Evolutionary conservation across 2,329 filamentous ascomycete genomes (phyloP).

Genomic region (Capronia americana): DNA sequence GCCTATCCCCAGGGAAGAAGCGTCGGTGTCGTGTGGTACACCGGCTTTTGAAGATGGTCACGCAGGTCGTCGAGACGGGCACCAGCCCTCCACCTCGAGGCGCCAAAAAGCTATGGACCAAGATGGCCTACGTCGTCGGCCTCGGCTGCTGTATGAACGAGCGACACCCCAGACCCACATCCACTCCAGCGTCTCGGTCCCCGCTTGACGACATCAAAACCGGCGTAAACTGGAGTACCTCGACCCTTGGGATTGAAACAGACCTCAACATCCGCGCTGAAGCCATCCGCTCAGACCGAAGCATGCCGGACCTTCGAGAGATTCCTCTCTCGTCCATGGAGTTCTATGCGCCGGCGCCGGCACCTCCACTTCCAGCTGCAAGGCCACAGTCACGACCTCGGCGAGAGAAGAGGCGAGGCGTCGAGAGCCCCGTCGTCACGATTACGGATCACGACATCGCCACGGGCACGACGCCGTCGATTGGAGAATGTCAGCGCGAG

Average conservation of each 20-base stretch:
- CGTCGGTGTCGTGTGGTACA: constrained; percentile 19
- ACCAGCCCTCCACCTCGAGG: background rate
- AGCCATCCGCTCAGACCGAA: background rate
- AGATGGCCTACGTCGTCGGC: constrained; percentile 12
- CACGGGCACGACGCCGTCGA: constrained; percentile 6
- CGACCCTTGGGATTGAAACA: constrained; percentile 15
- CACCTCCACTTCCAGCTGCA: background rate
- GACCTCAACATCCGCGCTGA: constrained; percentile 3
- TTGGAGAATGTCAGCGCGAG: background rate
- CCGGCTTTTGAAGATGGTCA: constrained; percentile 21
- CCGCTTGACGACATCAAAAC: constrained; percentile 6
- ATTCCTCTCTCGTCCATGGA: constrained; percentile 12
- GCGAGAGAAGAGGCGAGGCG: background rate
- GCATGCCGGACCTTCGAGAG: constrained; percentile 7
- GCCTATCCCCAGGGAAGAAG: constrained; percentile 16
- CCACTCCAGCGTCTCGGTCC: background rate
- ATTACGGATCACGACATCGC: constrained; percentile 6
- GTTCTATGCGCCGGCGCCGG: background rate
- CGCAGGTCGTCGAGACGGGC: constrained; percentile 12
- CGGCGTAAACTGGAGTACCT: constrained; percentile 19
- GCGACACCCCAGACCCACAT: background rate
- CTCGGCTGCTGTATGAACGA: constrained; percentile 6
- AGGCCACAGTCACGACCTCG: constrained; percentile 4
- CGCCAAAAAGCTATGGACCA: constrained; percentile 1
- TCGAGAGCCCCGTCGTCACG: constrained; percentile 4